These are phyloP conservation scores for Cryptococcus wingfieldii DNA, from an alignment of 1,284 basidiomycete species.

Conservation along the genomic window DNA sequence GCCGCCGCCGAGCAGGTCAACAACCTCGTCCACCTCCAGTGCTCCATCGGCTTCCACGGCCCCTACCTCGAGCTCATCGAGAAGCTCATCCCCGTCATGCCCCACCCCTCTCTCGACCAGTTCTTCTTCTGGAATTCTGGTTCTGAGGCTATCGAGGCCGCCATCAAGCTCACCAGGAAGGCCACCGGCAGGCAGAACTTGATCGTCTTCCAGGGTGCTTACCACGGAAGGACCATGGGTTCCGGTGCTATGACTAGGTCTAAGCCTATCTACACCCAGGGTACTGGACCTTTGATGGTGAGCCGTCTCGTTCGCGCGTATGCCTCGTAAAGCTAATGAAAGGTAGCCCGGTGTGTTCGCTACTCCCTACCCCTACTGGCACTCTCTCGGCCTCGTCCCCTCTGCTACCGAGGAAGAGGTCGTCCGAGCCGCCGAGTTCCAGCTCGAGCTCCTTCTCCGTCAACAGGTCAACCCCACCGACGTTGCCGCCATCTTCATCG, in stretches of 20 bases:
- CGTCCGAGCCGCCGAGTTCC: constrained; percentile 66
- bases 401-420: constrained; percentile 64
- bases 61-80: constrained; percentile 72
- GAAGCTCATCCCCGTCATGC: constrained; percentile 40
- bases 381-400: constrained; percentile 67
- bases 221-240: constrained; percentile 80
- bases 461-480: constrained; percentile 81
- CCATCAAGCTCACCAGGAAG: constrained; percentile 58
- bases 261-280: constrained; percentile 85
- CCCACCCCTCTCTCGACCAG: constrained; percentile 52
- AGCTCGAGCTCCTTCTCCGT: constrained; percentile 74
- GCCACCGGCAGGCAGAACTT: constrained; percentile 80
- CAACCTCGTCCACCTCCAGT: constrained; percentile 72
- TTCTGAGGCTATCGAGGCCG: constrained; percentile 43
- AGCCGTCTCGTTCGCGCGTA: constrained; percentile 20
- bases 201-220: constrained; percentile 82
- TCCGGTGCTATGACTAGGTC: constrained; percentile 80
- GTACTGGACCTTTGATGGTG: constrained; percentile 71
- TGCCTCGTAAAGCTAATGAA: not conserved
- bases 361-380: constrained; percentile 88
- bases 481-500: constrained; percentile 86
- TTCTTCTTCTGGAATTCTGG: constrained; percentile 94
- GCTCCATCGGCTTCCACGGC: constrained; percentile 54
- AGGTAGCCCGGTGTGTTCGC: constrained; percentile 64
- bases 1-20: constrained; percentile 82